Evolutionary conservation across 257 asterid species (phyloP), one percentile per base, ranked within the genome.

Genomic region (Solanum sejunctum): DNA sequence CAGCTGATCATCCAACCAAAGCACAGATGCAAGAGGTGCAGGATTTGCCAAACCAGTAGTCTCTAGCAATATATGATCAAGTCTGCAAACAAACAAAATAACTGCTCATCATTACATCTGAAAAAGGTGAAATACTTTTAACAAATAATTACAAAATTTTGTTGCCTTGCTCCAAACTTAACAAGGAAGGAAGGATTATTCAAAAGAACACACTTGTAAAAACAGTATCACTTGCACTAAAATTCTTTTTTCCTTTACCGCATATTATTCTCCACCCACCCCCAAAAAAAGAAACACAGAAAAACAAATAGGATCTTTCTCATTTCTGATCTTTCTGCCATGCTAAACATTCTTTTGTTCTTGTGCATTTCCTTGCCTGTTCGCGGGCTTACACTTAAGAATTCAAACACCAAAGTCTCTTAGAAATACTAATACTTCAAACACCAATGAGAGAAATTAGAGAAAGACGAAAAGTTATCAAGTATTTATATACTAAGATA

Each of bases 1-100:
- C 87, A 95, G 91, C 89, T 94, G 98, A 89, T 96, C 98, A 90
- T 96, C 99, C 92, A 96, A 91, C 99, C 99, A 96, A 86, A 96
- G 98, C 87, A 96, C 94, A 43, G 99, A 96, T 86, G 98, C 98
- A 81, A 96, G 94, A 82, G 99, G 98, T 84, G 99, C 99, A 85
- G 99, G 98, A 86, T 96, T 96, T 49, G 98, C 99, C 89, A 96
- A 87, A 71, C 98, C 99, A 61, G 99, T 95, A 10, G 99, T 96
- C 93, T 96, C 99, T 56, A 96, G 91, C 85, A 96, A 90, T 91
- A 96, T 96, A 87, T 96, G 99, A 85, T 96, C 99, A 88, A 96
- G 98, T 91, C 99, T 96, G 86, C 85, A 88, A 12, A 58, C 58
- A 61, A 87, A 41, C 86, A 83, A 28, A 85, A 70, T 36, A 78